Percentiles rank a stretch among this genome's conserved stretches.
Evolutionary conservation across 2,329 filamentous ascomycete species (phyloP).

Genomic region (Pseudogymnoascus sp.): DNA sequence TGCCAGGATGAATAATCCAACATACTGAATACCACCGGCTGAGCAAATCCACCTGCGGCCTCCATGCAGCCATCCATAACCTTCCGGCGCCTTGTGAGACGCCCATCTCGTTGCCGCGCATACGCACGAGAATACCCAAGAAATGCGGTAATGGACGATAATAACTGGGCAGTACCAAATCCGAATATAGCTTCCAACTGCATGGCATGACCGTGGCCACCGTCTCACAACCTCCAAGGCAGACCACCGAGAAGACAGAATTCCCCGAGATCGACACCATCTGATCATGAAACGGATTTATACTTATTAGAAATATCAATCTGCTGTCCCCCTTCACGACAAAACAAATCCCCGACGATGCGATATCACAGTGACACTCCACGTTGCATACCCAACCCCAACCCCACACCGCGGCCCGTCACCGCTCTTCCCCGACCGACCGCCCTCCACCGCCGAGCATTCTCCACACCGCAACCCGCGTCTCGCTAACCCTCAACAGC

Average conservation of each 20-base stretch:
- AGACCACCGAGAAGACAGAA: neutral
- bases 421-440: constrained; percentile 8
- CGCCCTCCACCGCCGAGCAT: constrained; percentile 1
- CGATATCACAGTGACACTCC: neutral
- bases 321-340: neutral
- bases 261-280: neutral
- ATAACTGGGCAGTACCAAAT: neutral
- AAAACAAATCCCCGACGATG: neutral
- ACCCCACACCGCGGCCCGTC: constrained; percentile 8
- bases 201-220: neutral
- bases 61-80: constrained; percentile 2
- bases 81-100: neutral
- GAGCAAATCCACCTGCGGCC: neutral
- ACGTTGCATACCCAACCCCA: neutral
- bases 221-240: neutral
- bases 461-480: neutral
- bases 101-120: neutral
- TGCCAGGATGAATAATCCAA: neutral
- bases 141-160: constrained; percentile 3
- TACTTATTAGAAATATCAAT: neutral
- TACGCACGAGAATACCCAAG: neutral
- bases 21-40: neutral
- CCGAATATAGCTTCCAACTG: neutral
- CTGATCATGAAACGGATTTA: neutral
- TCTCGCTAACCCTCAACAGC: neutral